Percentiles rank a stretch among this genome's conserved stretches.
Conservation (phyloP, 768 basidiomycete species). For the Hydnomerulius pinastri region DNA sequence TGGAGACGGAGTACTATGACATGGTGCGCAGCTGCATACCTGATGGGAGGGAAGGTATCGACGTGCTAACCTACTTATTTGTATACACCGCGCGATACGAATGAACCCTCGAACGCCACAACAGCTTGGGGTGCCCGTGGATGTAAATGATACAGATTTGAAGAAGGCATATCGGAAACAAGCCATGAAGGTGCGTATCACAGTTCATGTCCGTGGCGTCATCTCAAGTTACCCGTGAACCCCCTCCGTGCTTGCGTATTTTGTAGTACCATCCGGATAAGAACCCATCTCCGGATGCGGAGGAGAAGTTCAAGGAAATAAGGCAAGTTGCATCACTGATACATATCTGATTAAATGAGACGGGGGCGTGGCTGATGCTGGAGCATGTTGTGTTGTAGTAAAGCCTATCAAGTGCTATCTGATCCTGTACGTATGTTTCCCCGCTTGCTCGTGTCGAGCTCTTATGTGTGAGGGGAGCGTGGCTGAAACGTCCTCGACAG, state of each 20-base stretch:
- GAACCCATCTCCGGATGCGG: conserved; percentile 89
- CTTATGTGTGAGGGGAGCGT: neutral
- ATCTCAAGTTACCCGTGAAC: no score
- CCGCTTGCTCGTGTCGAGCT: conserved; percentile 1
- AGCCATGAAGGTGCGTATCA: conserved; percentile 78
- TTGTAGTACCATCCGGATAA: conserved; percentile 92
- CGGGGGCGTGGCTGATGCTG: conserved; percentile 11
- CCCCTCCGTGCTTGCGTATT: neutral
- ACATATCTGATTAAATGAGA: conserved; percentile 10
- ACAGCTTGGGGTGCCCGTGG: conserved; percentile 74
- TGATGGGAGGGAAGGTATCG: neutral
- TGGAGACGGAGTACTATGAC: conserved; percentile 90
- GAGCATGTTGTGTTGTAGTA: conserved; percentile 47
- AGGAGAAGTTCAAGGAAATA: conserved; percentile 96
- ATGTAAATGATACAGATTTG: conserved; percentile 76
- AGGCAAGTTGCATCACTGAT: conserved; percentile 48
- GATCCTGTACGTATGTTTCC: conserved; percentile 60
- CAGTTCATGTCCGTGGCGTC: no score
- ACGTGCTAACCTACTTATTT: conserved; percentile 1
- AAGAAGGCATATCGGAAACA: conserved; percentile 96
- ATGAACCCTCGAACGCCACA: conserved; percentile 5
- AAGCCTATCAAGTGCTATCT: conserved; percentile 93
- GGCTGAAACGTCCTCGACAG: conserved; percentile 35
- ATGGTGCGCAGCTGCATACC: conserved; percentile 49
- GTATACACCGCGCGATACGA: neutral